phyloP scores from a whole-genome alignment of 148 eudicot genomes.

The Rhododendron vialii region DNA sequence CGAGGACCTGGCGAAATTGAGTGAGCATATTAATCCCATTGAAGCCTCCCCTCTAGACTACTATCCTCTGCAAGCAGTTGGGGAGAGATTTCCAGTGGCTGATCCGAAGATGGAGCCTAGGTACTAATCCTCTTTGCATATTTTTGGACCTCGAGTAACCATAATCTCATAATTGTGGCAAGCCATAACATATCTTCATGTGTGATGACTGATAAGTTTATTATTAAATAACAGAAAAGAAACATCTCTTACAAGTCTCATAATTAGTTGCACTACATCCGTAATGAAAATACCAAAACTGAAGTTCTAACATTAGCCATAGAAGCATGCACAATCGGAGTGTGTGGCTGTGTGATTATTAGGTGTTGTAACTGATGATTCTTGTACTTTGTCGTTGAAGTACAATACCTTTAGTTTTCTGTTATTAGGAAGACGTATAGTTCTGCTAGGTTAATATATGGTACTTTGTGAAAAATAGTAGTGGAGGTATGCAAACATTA shows the following conservation, averaged over 20 bases:
- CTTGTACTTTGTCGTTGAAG: neutral
- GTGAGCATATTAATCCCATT: conserved; percentile 63
- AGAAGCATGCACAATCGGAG: neutral
- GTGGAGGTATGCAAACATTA: neutral
- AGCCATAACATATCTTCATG: neutral
- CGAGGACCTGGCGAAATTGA: conserved; percentile 62
- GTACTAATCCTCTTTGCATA: conserved; percentile 23
- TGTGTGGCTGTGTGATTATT: neutral
- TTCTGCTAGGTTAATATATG: neutral
- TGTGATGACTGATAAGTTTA: neutral
- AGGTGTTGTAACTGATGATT: neutral
- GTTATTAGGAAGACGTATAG: neutral
- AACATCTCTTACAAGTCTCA: neutral
- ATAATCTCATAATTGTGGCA: neutral
- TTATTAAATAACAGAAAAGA: neutral
- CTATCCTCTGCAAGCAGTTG: conserved; percentile 70
- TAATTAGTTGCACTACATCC: neutral
- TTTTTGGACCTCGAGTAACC: neutral
- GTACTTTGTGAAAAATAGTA: neutral
- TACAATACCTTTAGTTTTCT: neutral
- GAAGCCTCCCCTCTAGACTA: conserved; percentile 71
- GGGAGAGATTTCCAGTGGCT: conserved; percentile 95
- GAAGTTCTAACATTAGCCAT: neutral
- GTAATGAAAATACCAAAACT: neutral
- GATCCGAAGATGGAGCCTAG: conserved; percentile 81